These are phyloP conservation scores for Acacia concinna DNA, from an alignment of 331 rosid genomes.

Conservation along the genomic window DNA sequence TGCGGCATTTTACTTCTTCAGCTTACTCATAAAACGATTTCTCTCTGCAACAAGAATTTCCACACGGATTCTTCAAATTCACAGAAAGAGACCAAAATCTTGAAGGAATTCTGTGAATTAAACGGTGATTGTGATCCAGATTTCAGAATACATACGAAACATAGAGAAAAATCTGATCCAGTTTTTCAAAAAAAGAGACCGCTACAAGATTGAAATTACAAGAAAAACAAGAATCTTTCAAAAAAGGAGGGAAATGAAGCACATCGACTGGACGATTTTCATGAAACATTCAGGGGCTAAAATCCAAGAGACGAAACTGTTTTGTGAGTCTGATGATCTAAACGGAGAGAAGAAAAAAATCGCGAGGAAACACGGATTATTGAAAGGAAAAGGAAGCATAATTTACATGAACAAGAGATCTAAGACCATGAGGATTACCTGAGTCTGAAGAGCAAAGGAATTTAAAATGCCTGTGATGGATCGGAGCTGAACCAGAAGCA, in stretches of 20 bases:
- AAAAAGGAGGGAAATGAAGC: not conserved
- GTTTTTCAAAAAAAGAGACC: too few species aligned
- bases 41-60: slow-evolving; percentile 6
- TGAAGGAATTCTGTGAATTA: not conserved
- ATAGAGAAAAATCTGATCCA: not conserved
- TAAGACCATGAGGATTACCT: slow-evolving; percentile 18
- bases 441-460: not conserved
- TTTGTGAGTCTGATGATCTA: not conserved
- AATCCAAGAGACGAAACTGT: not conserved
- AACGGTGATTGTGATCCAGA: not conserved
- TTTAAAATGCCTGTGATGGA: slow-evolving; percentile 21
- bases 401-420: not conserved
- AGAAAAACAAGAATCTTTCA: not conserved
- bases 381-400: not conserved
- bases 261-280: not conserved
- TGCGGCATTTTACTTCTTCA: slow-evolving; percentile 61
- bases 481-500: slow-evolving; percentile 46
- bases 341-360: not conserved
- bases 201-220: not conserved
- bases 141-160: not conserved
- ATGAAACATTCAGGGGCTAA: not conserved
- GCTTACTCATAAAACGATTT: not conserved
- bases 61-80: not conserved
- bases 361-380: not conserved
- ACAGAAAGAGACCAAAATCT: not conserved